Conservation (phyloP, 306 rosid genomes). For the Albizia julibrissin region DNA sequence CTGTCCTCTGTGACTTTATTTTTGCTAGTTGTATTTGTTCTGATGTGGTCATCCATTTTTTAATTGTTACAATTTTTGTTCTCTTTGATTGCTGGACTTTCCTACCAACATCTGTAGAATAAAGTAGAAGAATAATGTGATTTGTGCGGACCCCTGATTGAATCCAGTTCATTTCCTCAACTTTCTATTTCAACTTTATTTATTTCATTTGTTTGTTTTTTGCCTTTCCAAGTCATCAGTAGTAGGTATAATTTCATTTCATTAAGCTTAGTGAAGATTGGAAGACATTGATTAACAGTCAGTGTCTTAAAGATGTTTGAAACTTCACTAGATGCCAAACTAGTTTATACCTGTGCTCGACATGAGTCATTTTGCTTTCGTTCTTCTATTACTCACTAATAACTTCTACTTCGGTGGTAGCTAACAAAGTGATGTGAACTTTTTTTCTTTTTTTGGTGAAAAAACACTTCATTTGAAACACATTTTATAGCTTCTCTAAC, state of each 20-base stretch:
- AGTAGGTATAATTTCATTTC: background rate
- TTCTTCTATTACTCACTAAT: background rate
- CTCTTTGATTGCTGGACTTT: too few species aligned
- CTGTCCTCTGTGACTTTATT: too few species aligned
- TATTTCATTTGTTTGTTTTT: background rate
- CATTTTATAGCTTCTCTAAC: too few species aligned
- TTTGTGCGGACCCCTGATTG: background rate
- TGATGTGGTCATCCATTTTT: too few species aligned
- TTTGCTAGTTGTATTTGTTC: too few species aligned
- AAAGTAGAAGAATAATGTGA: too few species aligned
- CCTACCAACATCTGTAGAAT: too few species aligned
- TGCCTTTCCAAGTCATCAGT: background rate
- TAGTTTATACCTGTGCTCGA: background rate
- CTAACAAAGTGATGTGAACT: too few species aligned
- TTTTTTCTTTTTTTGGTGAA: too few species aligned
- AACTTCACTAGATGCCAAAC: background rate
- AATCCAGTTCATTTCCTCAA: background rate
- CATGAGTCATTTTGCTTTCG: background rate
- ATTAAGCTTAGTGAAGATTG: background rate
- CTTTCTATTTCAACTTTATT: background rate
- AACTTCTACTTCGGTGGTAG: background rate
- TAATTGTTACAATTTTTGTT: too few species aligned
- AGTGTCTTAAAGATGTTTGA: background rate
- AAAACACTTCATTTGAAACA: background rate
- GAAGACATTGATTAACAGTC: background rate